Evolutionary conservation across 805 yeast genomes (phyloP).

Genomic region (Ogataea parapolymorpha): DNA sequence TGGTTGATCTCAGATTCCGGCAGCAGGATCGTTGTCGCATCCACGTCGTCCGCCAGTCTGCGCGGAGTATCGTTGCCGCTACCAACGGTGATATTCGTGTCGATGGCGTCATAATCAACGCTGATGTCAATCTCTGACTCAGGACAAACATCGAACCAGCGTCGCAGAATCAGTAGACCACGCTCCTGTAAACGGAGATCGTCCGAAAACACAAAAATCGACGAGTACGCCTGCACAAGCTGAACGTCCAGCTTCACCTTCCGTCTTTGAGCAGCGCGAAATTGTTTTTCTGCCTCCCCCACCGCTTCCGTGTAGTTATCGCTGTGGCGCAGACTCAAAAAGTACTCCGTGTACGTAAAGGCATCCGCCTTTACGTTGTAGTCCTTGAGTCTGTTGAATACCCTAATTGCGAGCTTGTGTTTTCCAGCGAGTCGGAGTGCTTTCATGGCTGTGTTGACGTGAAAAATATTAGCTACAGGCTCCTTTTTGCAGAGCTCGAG

Average conservation of each 20-base stretch:
- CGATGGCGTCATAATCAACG: background rate
- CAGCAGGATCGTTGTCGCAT: conserved; percentile 2
- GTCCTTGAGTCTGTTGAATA: conserved; percentile 33
- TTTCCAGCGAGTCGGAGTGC: conserved; percentile 42
- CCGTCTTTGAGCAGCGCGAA: conserved; percentile 20
- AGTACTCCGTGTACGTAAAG: conserved; percentile 34
- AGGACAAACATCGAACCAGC: conserved; percentile 29
- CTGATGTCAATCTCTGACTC: conserved; percentile 17
- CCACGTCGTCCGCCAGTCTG: background rate
- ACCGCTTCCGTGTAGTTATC: conserved; percentile 18
- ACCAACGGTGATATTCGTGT: background rate
- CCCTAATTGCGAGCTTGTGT: conserved; percentile 35
- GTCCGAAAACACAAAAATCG: conserved; percentile 26
- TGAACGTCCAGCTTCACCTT: conserved; percentile 18
- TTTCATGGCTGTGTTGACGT: conserved; percentile 44
- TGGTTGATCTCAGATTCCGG: background rate
- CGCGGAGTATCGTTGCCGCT: background rate
- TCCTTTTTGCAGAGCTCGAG: conserved; percentile 29
- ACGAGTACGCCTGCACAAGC: conserved; percentile 24
- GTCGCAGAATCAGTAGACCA: conserved; percentile 24
- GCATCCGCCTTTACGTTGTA: conserved; percentile 30
- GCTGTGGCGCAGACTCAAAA: conserved; percentile 18
- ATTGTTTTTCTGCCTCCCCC: conserved; percentile 21
- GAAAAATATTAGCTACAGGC: conserved; percentile 34
- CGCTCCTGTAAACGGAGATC: conserved; percentile 27